These are phyloP conservation scores for Pyricularia sp. DNA, from an alignment of 2,329 filamentous ascomycete species.

Conservation along the genomic window DNA sequence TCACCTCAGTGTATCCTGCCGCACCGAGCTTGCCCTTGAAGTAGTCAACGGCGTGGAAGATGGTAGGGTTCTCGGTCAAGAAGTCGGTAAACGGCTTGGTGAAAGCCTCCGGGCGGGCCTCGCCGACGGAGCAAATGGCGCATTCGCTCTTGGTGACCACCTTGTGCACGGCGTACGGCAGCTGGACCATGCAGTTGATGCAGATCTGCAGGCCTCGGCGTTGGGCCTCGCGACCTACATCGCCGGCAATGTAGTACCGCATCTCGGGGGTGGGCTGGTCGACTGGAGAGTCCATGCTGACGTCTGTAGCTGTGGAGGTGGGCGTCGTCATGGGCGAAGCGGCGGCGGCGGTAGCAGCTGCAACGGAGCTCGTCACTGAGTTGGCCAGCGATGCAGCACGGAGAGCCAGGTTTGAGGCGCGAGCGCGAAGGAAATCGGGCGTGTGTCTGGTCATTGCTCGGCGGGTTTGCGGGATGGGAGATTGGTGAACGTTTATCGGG, in stretches of 20 bases:
- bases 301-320: neutral
- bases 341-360: constrained; percentile 4
- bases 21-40: constrained; percentile 64
- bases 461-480: neutral
- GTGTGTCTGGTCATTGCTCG: constrained; percentile 34
- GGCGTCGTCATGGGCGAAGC: neutral
- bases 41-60: constrained; percentile 81
- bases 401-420: constrained; percentile 34
- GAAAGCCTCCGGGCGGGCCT: constrained; percentile 52
- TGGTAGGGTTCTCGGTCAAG: constrained; percentile 80
- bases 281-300: neutral
- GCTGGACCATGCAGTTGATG: constrained; percentile 26
- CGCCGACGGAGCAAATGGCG: constrained; percentile 26
- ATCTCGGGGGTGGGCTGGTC: neutral
- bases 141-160: constrained; percentile 15
- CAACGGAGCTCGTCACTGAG: constrained; percentile 10
- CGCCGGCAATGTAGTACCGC: constrained; percentile 1
- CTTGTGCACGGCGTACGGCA: constrained; percentile 19
- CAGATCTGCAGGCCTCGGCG: neutral
- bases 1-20: constrained; percentile 63
- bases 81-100: constrained; percentile 82
- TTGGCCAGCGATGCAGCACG: constrained; percentile 26
- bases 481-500: neutral
- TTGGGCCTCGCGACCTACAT: neutral
- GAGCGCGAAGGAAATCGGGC: constrained; percentile 31